Base-by-base conservation (phyloP, 257 asterid species). In the Petunia secreta region DNA sequence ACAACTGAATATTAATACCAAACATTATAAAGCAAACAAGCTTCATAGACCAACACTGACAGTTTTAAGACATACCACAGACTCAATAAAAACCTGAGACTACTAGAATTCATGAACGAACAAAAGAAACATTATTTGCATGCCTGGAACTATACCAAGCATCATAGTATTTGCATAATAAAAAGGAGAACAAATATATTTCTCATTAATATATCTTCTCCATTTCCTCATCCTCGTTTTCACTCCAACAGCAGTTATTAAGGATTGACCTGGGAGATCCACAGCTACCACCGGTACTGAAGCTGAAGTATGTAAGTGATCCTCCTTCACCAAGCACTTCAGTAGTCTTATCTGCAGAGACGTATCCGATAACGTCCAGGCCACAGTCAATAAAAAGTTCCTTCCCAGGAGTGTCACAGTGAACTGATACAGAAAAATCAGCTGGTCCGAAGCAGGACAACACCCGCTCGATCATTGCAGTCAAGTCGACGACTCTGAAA, bases 231-330 rank as follows among this genome's bases (percentile, higher is more conserved):
- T 52, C 78, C 57, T 41, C 64, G 75, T 46, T 11, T 48, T 80
- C 82, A 83, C 60, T 87, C 86, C 92, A 87, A 87, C 83, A 65
- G 87, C 64, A 82, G 3, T 87, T 83, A 2, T 6, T 6, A 80
- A 94, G 90, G 83, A 77, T 94, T 0, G 98, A 92, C 66, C 78
- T 87, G 0, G 98, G 98, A 39, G 97, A 94, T 8, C 90, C 90
- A 8, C 96, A 92, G 81, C 92, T 77, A 8, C 76, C 69, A 2
- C 57, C 40, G 83, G 86, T 87, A 0, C 80, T 78, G 79, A 89
- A 94, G 85, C 86, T 86, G 83, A 83, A 57, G 83, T 91, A 91
- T 50, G 84, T 41, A 1, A 90, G 57, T 3, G 93, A 85, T 37
- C 93, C 95, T 55, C 94, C 92, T 46, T 86, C 39, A 8, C 90